Evolutionary conservation across 2,329 filamentous ascomycete species (phyloP).

Genomic region (Paraphoma chrysanthemicola): DNA sequence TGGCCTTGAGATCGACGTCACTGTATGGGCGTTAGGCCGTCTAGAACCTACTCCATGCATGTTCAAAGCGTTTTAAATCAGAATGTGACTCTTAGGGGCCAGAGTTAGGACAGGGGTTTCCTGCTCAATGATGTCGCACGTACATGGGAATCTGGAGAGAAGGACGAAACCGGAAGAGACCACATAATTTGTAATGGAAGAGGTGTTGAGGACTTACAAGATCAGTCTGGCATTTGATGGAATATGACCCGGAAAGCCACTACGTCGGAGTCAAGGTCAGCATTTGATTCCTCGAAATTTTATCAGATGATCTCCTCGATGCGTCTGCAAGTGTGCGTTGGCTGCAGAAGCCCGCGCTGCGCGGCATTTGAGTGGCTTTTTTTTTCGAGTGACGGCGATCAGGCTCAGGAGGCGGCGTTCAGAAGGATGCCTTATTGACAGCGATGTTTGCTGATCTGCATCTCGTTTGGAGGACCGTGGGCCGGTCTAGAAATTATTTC

Average conservation of each 20-base stretch:
- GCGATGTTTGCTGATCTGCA: not conserved
- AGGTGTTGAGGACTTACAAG: constrained; percentile 69
- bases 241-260: constrained; percentile 80
- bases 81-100: too few species aligned
- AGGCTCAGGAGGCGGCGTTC: not conserved
- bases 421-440: not conserved
- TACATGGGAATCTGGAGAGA: too few species aligned
- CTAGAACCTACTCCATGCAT: not conserved
- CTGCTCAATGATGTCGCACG: too few species aligned
- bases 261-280: constrained; percentile 46
- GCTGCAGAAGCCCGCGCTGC: constrained; percentile 5
- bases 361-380: not conserved
- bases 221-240: constrained; percentile 77
- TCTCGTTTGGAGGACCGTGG: not conserved
- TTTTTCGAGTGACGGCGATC: not conserved
- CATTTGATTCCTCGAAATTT: constrained; percentile 8
- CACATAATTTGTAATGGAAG: too few species aligned
- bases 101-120: too few species aligned
- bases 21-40: constrained; percentile 49
- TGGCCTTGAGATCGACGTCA: constrained; percentile 72
- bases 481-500: not conserved
- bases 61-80: not conserved
- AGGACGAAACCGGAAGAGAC: too few species aligned
- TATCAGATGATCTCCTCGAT: constrained; percentile 10
- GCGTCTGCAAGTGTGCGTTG: not conserved